Conservation (phyloP, 352 stramenopile species). For the Phytophthora pistaciae region DNA sequence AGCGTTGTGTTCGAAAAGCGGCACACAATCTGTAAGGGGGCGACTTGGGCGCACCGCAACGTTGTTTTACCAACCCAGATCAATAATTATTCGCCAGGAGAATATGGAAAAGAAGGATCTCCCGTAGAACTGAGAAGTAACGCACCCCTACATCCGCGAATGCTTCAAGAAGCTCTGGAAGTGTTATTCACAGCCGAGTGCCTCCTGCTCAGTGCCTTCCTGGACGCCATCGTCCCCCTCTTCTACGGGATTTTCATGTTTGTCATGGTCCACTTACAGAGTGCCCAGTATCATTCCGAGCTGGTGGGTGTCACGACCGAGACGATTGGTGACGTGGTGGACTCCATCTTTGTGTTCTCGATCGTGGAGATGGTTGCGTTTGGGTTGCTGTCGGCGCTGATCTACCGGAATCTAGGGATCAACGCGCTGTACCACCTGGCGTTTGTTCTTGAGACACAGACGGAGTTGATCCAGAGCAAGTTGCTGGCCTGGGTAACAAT, state of each 20-base stretch:
- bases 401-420: constrained; percentile 28
- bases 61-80: not conserved
- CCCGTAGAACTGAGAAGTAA: not conserved
- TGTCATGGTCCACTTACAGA: constrained; percentile 34
- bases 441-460: constrained; percentile 51
- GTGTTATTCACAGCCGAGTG: constrained; percentile 44
- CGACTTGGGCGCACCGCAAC: constrained; percentile 3
- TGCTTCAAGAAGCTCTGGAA: constrained; percentile 16
- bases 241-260: constrained; percentile 39
- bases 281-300: constrained; percentile 43
- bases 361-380: constrained; percentile 41
- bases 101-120: too few relatives aligned
- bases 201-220: constrained; percentile 38
- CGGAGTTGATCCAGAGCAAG: constrained; percentile 37
- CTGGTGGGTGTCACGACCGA: constrained; percentile 3
- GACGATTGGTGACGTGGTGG: constrained; percentile 10
- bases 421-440: constrained; percentile 44
- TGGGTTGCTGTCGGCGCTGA: constrained; percentile 11
- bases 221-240: constrained; percentile 42
- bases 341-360: constrained; percentile 33
- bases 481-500: constrained; percentile 41
- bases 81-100: not conserved
- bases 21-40: constrained; percentile 2
- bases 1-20: not conserved
- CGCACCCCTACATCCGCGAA: not conserved